Evolutionary conservation across 2,329 filamentous ascomycete genomes (phyloP), one percentile per base, ranked within the genome.

Genomic region (Pseudocercospora fijiensis): DNA sequence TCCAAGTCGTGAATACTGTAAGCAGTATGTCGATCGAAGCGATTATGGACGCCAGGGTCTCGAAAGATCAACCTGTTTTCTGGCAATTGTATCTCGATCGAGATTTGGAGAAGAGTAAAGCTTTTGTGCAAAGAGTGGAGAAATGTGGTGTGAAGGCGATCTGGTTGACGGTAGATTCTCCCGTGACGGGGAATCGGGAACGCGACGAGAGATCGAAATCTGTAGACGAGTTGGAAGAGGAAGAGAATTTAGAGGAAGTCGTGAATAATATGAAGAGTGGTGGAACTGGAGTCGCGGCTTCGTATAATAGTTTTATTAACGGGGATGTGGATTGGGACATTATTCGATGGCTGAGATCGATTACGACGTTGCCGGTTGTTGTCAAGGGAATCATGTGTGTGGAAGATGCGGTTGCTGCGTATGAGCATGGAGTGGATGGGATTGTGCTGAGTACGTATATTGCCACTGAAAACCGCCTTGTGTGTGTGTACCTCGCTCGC

Each of bases 51-150:
- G 65, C 70, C 7, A 62, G 70, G 9, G 60, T 68, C 13, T 65
- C 69, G 0, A 63, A 75, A 20, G 56, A 68, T 20, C 73, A 73
- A 60, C 68, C 70, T 3, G 63, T 81, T 37, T 85, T 86, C 75
- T 86, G 86, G 72, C 85, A 88, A 71, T 77, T 88, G 10, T 88
- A 88, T 69, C 82, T 86, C 43, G 81, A 87, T 72, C 82, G 81
- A 66, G 77, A 85, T 64, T 76, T 84, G 0, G 60, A 72, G 9
- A 82, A 84, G 59, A 83, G 83, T 7, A 80, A 80, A 63, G 76
- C 76, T 1, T 75, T 87, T 4, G 73, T 88, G 1, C 71, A 70
- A 13, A 72, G 79, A 18, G 83, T 84, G 1, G 78, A 80, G 16
- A 73, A 75, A 45, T 73, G 78, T 1, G 83, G 83, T 0, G 78